phyloP scores from a whole-genome alignment of 257 asterid genomes.

The Solanum pimpinellifolium region DNA sequence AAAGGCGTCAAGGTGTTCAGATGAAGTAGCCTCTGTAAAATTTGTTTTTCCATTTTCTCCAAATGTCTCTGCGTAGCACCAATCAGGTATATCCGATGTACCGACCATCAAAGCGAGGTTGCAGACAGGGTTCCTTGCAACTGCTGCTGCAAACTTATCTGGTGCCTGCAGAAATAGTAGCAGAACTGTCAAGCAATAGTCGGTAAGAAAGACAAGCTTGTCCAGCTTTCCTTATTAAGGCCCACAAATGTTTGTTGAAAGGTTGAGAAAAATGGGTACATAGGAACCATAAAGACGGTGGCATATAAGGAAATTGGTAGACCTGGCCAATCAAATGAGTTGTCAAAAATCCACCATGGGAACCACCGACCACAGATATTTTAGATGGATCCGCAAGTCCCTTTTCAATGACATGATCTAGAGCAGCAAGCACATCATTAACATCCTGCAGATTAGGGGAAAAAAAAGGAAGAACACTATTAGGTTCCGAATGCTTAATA shows the following conservation, averaged over 20 bases:
- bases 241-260: not conserved
- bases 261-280: not conserved
- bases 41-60: constrained; percentile 54
- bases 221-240: not conserved
- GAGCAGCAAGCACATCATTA: constrained; percentile 67
- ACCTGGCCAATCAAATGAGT: constrained; percentile 99
- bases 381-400: constrained; percentile 88
- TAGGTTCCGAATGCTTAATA: not conserved
- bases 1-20: constrained; percentile 54
- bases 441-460: constrained; percentile 54
- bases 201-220: not conserved
- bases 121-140: constrained; percentile 88
- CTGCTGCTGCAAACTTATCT: constrained; percentile 81
- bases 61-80: constrained; percentile 66
- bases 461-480: not conserved
- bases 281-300: not conserved
- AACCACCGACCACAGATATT: constrained; percentile 80
- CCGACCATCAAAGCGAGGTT: constrained; percentile 94
- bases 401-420: constrained; percentile 46
- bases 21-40: constrained; percentile 69
- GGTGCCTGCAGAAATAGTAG: constrained; percentile 52
- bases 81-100: constrained; percentile 85
- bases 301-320: not conserved
- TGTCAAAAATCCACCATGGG: constrained; percentile 97
- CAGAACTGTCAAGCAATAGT: not conserved